Percentiles rank a stretch among this genome's conserved stretches.
phyloP scores from a whole-genome alignment of 345 rosid genomes.

The Microthlaspi erraticum region DNA sequence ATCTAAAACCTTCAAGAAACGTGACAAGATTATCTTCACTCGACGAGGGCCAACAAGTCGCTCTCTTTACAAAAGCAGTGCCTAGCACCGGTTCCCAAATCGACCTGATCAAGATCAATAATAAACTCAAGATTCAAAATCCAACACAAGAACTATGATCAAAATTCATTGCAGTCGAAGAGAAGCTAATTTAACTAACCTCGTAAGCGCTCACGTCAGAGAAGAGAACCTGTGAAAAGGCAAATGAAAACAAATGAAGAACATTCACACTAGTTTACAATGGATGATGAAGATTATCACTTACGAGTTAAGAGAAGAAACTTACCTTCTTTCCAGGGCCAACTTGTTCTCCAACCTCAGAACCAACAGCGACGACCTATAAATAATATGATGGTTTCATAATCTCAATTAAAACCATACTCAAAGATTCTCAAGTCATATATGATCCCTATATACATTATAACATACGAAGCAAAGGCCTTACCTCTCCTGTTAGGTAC shows the following conservation, averaged over 20 bases:
- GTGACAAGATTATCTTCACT: conserved; percentile 48
- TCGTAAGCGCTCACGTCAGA: conserved; percentile 85
- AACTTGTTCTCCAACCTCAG: conserved; percentile 64
- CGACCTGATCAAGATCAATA: conserved; percentile 58
- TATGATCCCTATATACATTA: background rate
- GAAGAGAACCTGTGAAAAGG: conserved; percentile 72
- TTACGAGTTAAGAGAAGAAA: background rate
- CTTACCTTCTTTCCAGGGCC: conserved; percentile 80
- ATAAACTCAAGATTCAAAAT: background rate
- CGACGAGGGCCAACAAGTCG: conserved; percentile 85
- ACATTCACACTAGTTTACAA: conserved; percentile 5
- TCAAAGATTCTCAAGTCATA: conserved; percentile 15
- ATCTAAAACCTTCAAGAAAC: conserved; percentile 19
- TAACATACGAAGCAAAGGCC: conserved; percentile 15
- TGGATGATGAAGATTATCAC: background rate
- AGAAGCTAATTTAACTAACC: conserved; percentile 43
- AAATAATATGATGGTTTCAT: background rate
- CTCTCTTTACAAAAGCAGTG: conserved; percentile 84
- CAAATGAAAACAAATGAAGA: conserved; percentile 20
- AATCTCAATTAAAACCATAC: background rate
- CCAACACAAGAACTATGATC: background rate
- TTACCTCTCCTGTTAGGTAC: conserved; percentile 86
- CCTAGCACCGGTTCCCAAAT: conserved; percentile 70
- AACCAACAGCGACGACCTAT: conserved; percentile 79
- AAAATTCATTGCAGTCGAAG: background rate